Percentiles rank a stretch among this genome's conserved stretches.
Conservation (phyloP, 2,329 filamentous ascomycete species). For the Gaeumannomyces tritici region DNA sequence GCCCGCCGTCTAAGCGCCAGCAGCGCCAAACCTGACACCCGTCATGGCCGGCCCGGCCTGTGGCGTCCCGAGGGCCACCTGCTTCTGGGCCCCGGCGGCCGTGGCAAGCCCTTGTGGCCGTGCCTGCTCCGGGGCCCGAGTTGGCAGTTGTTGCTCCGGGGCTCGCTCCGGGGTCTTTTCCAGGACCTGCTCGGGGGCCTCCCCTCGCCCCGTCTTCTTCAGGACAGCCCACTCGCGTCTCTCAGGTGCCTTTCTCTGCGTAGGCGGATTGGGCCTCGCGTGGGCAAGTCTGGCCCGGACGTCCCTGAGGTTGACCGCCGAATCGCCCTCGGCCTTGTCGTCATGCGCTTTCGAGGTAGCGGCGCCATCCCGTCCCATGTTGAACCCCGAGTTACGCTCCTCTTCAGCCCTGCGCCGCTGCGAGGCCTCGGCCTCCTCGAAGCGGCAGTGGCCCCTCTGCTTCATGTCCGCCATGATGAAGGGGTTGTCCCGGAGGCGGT, state of each 20-base stretch:
- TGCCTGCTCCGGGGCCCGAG: background rate
- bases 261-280: background rate
- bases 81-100: too few relatives aligned
- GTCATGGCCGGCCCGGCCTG: background rate
- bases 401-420: background rate
- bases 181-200: background rate
- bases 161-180: too few relatives aligned
- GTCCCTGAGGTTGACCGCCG: background rate
- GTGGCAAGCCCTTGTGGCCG: background rate
- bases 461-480: constrained; percentile 15
- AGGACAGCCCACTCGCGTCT: background rate
- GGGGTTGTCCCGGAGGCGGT: constrained; percentile 10
- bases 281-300: background rate
- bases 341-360: background rate
- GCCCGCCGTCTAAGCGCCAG: too few relatives aligned
- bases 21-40: background rate
- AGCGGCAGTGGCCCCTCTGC: background rate
- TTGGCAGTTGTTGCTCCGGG: too few relatives aligned
- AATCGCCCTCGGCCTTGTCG: background rate
- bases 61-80: too few relatives aligned
- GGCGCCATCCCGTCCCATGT: background rate
- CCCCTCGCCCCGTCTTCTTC: background rate
- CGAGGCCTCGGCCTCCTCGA: background rate
- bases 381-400: background rate
- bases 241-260: background rate